phyloP scores from a whole-genome alignment of 2,329 filamentous ascomycete genomes.

The Cladobotryum protrusum region DNA sequence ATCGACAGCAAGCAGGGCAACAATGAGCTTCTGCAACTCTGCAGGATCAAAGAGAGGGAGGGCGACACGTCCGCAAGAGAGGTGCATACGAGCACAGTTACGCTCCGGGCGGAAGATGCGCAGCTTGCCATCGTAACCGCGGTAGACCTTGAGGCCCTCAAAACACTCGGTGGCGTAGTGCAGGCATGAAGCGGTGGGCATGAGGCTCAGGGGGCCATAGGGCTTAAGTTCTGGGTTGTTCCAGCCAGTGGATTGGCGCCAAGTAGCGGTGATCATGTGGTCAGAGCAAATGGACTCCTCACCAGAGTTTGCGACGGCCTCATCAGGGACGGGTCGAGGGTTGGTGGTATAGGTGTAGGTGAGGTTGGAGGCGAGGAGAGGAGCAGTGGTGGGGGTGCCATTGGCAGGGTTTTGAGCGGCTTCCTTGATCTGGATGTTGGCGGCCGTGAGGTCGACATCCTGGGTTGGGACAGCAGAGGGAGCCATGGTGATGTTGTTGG shows the following conservation, averaged over 20 bases:
- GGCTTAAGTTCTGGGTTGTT: slow-evolving; percentile 65
- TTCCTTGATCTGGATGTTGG: slow-evolving; percentile 46
- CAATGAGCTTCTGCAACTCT: slow-evolving; percentile 68
- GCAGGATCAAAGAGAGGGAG: slow-evolving; percentile 66
- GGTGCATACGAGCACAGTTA: slow-evolving; percentile 61
- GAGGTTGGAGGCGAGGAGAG: slow-evolving; percentile 57
- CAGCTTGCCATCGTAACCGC: slow-evolving; percentile 67
- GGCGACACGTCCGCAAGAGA: slow-evolving; percentile 59
- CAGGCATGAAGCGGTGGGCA: slow-evolving; percentile 73
- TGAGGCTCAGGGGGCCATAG: slow-evolving; percentile 70
- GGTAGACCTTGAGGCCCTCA: slow-evolving; percentile 77
- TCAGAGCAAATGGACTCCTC: slow-evolving; percentile 62
- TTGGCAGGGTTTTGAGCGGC: slow-evolving; percentile 25
- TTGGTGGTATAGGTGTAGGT: slow-evolving; percentile 45
- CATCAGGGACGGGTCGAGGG: slow-evolving; percentile 48
- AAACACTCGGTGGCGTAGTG: slow-evolving; percentile 93
- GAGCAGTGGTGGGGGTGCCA: slow-evolving; percentile 46
- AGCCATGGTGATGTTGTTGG: slow-evolving; percentile 34
- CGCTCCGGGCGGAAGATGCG: slow-evolving; percentile 71
- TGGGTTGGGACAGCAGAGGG: slow-evolving; percentile 42
- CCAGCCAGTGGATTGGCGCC: slow-evolving; percentile 65
- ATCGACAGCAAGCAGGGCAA: slow-evolving; percentile 65
- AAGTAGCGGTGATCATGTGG: slow-evolving; percentile 77
- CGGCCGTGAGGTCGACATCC: slow-evolving; percentile 46
- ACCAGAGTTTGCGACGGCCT: slow-evolving; percentile 40